A percentile compares a stretch with the other conserved stretches of the same genome.
Conservation (phyloP, 148 eudicot genomes). For the Talinum fruticosum region DNA sequence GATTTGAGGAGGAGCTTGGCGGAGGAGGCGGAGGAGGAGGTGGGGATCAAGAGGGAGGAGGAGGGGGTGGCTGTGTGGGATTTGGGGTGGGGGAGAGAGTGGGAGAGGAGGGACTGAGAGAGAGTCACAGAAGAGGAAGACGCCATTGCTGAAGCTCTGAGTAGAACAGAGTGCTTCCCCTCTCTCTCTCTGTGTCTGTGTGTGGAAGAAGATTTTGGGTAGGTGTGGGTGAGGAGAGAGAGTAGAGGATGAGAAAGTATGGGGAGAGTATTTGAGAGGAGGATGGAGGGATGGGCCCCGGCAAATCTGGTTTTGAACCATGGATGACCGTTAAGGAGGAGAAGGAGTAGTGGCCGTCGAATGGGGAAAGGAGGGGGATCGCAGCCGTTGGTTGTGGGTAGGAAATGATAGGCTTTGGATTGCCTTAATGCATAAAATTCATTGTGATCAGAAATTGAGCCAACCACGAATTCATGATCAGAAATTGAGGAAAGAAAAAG, state of each 20-base stretch:
- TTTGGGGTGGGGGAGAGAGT: conserved; percentile 23
- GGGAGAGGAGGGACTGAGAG: conserved; percentile 36
- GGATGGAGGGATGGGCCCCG: conserved; percentile 17
- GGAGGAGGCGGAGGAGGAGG: conserved; percentile 10
- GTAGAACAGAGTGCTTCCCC: neutral
- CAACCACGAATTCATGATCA: conserved; percentile 11
- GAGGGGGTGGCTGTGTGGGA: neutral
- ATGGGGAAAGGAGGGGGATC: conserved; percentile 18
- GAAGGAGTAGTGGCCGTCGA: conserved; percentile 13
- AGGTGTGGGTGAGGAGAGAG: neutral
- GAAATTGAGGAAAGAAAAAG: neutral
- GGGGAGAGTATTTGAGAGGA: conserved; percentile 7
- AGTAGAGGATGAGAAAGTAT: neutral
- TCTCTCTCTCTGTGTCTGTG: neutral
- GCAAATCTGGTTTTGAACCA: conserved; percentile 17
- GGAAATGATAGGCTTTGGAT: conserved; percentile 38
- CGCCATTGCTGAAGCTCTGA: conserved; percentile 22
- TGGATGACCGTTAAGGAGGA: conserved; percentile 26
- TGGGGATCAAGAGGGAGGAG: neutral
- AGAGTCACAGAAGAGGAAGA: conserved; percentile 29
- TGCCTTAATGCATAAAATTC: neutral
- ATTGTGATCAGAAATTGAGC: neutral
- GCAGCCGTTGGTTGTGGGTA: conserved; percentile 37
- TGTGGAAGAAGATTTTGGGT: too few species aligned
- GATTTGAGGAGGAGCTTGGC: conserved; percentile 8